phyloP scores from a whole-genome alignment of 2,329 filamentous ascomycete species.

The Bisporella sp. region DNA sequence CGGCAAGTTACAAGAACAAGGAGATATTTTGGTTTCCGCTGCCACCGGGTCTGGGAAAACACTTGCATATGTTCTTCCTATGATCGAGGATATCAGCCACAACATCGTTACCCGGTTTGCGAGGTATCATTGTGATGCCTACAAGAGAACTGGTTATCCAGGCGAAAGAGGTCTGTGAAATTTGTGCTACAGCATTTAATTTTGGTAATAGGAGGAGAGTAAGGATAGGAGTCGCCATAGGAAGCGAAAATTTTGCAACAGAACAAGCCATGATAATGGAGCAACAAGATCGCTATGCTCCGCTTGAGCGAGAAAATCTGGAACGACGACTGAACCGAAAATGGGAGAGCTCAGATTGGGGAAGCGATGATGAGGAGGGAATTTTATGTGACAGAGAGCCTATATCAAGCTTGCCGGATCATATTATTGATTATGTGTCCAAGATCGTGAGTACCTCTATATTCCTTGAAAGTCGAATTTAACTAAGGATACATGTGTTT shows the following conservation, averaged over 20 bases:
- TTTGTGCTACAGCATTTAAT: conserved; percentile 60
- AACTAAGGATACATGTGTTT: too few relatives aligned
- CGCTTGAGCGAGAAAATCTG: conserved; percentile 44
- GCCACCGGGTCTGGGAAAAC: conserved; percentile 96
- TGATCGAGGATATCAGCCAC: conserved; percentile 68
- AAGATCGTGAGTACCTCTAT: conserved; percentile 46
- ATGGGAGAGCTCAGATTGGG: conserved; percentile 39
- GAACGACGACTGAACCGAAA: conserved; percentile 33
- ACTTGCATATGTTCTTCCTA: conserved; percentile 79
- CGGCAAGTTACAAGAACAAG: conserved; percentile 50
- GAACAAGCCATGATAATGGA: conserved; percentile 58
- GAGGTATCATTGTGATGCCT: conserved; percentile 80
- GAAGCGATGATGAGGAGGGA: conserved; percentile 33
- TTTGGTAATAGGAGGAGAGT: conserved; percentile 54
- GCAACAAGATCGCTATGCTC: conserved; percentile 62
- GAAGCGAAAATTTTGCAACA: conserved; percentile 64
- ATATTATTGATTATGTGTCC: conserved; percentile 59
- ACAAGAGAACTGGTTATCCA: conserved; percentile 88
- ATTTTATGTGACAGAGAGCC: conserved; percentile 28
- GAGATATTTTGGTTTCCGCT: conserved; percentile 84
- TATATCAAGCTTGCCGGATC: conserved; percentile 42
- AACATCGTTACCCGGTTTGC: conserved; percentile 58
- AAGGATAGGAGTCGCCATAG: conserved; percentile 75
- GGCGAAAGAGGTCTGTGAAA: conserved; percentile 69
- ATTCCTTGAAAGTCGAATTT: too few relatives aligned